phyloP scores from a whole-genome alignment of 2,329 filamentous ascomycete species.

The Cladosporium sp. region DNA sequence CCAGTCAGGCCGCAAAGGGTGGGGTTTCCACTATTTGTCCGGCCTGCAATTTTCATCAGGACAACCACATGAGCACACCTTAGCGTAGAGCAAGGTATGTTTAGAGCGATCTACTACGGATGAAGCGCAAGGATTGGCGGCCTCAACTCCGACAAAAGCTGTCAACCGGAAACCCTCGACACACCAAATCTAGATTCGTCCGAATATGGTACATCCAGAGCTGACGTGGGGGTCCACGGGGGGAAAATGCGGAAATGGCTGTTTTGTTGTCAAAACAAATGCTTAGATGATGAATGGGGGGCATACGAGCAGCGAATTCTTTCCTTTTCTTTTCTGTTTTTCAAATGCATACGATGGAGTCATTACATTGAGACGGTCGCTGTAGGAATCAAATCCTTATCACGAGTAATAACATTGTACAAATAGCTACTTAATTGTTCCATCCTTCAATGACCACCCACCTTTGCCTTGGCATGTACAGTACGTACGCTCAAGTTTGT shows the following conservation, averaged over 20 bases:
- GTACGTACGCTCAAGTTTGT: too few relatives aligned
- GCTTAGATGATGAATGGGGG: not conserved
- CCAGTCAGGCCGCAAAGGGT: not conserved
- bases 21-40: not conserved
- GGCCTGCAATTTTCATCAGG: not conserved
- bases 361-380: not conserved
- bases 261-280: not conserved
- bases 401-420: not conserved
- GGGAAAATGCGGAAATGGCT: not conserved
- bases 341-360: not conserved
- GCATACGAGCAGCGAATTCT: not conserved
- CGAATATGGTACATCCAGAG: not conserved
- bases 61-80: not conserved
- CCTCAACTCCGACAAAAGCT: not conserved
- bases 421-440: not conserved
- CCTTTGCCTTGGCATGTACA: not conserved
- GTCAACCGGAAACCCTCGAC: not conserved
- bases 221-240: not conserved
- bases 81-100: not conserved
- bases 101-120: not conserved
- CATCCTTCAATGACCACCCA: not conserved
- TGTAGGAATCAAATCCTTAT: not conserved
- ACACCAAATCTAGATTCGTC: not conserved
- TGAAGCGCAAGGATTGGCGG: not conserved
- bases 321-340: not conserved